A percentile compares a stretch with the other conserved stretches of the same genome.
These are phyloP conservation scores for Stevia rebaudiana DNA, from an alignment of 140 eudicot species.

Conservation along the genomic window DNA sequence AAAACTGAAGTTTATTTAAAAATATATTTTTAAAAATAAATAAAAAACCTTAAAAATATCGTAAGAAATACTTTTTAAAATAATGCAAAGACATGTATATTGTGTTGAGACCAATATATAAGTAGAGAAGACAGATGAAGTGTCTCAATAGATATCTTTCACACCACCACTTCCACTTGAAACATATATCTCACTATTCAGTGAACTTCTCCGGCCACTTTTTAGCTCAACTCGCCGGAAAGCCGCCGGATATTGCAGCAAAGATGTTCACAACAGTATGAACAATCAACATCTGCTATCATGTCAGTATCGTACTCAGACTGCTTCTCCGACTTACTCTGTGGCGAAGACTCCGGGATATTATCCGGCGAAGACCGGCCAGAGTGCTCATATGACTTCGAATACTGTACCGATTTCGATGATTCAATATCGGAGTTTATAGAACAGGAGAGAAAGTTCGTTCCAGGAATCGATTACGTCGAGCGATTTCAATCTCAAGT, in stretches of 20 bases:
- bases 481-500: conserved; percentile 44
- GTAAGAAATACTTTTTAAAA: conserved; percentile 8
- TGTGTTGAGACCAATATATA: conserved; percentile 19
- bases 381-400: conserved; percentile 50
- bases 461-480: conserved; percentile 44
- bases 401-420: conserved; percentile 45
- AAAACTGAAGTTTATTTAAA: neutral
- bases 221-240: conserved; percentile 12
- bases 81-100: neutral
- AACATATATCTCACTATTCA: neutral
- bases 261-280: conserved; percentile 42
- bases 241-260: neutral
- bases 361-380: conserved; percentile 48
- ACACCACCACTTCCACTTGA: conserved; percentile 22
- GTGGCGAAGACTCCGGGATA: conserved; percentile 76
- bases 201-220: neutral
- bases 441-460: conserved; percentile 62
- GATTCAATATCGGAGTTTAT: conserved; percentile 73
- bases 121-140: conserved; percentile 26
- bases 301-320: conserved; percentile 71
- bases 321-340: conserved; percentile 72
- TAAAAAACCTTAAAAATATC: neutral
- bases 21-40: neutral
- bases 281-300: conserved; percentile 25
- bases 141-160: conserved; percentile 18